Evolutionary conservation across 805 yeast species (phyloP).

Genomic region (Candida piceae): DNA sequence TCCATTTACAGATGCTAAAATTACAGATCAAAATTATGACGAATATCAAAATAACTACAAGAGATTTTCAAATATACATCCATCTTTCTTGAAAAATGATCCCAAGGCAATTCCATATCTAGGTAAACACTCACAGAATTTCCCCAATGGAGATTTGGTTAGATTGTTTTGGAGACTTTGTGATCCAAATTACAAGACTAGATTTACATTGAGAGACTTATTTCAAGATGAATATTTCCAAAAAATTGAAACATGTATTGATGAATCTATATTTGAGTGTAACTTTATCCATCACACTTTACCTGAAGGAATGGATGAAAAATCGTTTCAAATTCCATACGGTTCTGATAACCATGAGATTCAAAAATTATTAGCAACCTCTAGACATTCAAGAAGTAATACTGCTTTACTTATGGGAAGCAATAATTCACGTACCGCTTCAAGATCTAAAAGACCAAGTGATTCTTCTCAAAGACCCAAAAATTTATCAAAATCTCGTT

Average conservation of each 20-base stretch:
- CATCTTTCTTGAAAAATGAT: constrained; percentile 45
- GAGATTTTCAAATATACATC: constrained; percentile 36
- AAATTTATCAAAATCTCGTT: neutral
- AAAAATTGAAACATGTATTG: constrained; percentile 52
- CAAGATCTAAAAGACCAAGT: neutral
- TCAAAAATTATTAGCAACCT: neutral
- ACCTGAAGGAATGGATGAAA: neutral
- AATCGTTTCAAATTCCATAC: constrained; percentile 5
- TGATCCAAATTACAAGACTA: constrained; percentile 51
- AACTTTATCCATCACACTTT: constrained; percentile 18
- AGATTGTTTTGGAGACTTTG: constrained; percentile 58
- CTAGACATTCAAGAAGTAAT: neutral
- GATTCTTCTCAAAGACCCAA: neutral
- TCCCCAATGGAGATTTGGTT: constrained; percentile 16
- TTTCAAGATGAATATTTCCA: constrained; percentile 63
- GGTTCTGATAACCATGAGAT: neutral
- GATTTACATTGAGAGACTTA: constrained; percentile 51
- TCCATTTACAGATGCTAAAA: constrained; percentile 53
- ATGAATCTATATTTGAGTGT: constrained; percentile 33
- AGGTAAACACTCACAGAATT: constrained; percentile 29
- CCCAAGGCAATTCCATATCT: constrained; percentile 46
- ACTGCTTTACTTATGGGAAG: neutral
- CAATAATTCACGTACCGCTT: neutral
- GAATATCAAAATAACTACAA: constrained; percentile 42
- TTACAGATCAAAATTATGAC: constrained; percentile 45